A percentile compares a stretch with the other conserved stretches of the same genome.
Evolutionary conservation across 345 rosid species (phyloP).

Genomic region (Geranium brycei): DNA sequence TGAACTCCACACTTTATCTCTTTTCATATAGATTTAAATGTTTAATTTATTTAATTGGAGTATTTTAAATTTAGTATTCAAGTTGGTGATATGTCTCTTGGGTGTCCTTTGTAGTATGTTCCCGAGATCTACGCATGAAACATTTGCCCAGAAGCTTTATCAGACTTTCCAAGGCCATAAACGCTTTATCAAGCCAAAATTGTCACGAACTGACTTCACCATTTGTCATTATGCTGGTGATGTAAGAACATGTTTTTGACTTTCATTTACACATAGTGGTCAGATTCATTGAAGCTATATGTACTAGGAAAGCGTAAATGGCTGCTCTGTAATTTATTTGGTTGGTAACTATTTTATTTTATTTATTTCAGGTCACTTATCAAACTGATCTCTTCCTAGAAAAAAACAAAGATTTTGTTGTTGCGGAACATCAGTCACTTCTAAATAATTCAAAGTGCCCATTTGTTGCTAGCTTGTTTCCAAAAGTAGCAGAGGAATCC

Average conservation of each 20-base stretch:
- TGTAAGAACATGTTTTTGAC: constrained; percentile 33
- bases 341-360: background rate
- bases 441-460: constrained; percentile 62
- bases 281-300: constrained; percentile 2
- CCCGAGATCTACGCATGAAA: constrained; percentile 93
- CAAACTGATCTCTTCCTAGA: constrained; percentile 88
- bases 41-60: background rate
- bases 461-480: constrained; percentile 78
- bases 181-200: constrained; percentile 85
- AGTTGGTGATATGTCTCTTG: constrained; percentile 7
- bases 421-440: constrained; percentile 86
- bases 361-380: constrained; percentile 64
- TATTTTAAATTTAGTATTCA: background rate
- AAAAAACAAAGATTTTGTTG: constrained; percentile 92
- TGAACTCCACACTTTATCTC: background rate
- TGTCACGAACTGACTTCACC: constrained; percentile 89
- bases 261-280: background rate
- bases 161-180: constrained; percentile 78
- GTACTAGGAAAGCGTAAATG: background rate
- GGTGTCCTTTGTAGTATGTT: constrained; percentile 16
- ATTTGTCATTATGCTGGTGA: constrained; percentile 95
- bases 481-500: constrained; percentile 67
- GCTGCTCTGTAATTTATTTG: constrained; percentile 3
- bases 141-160: constrained; percentile 89
- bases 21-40: background rate